These are phyloP conservation scores for Leccinum arenicola DNA, from an alignment of 768 basidiomycete species.

Conservation along the genomic window DNA sequence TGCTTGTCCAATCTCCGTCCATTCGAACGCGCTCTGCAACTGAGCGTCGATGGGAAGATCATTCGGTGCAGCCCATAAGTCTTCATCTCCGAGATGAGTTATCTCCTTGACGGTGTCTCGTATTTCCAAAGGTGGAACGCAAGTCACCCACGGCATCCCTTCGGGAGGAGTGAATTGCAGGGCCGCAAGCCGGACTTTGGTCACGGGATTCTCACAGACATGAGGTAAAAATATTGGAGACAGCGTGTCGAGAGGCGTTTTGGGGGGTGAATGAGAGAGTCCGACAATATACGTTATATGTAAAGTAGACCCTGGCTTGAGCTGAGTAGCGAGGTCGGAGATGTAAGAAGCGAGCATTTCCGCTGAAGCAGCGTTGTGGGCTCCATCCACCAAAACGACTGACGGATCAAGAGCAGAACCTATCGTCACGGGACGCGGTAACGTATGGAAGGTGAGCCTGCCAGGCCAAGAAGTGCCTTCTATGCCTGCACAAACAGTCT, in stretches of 20 bases:
- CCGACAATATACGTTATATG: slow-evolving; percentile 70
- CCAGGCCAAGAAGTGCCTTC: slow-evolving; percentile 71
- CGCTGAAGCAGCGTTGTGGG: slow-evolving; percentile 86
- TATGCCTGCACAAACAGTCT: slow-evolving; percentile 58
- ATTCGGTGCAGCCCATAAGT: slow-evolving; percentile 43
- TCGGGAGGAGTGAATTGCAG: slow-evolving; percentile 72
- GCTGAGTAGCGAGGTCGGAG: slow-evolving; percentile 32
- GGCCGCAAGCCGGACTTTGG: slow-evolving; percentile 50
- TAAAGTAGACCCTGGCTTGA: slow-evolving; percentile 26
- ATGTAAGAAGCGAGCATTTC: slow-evolving; percentile 61
- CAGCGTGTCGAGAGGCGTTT: slow-evolving; percentile 71
- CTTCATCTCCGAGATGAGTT: slow-evolving; percentile 36
- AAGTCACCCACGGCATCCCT: slow-evolving; percentile 92
- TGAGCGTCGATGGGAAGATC: slow-evolving; percentile 32
- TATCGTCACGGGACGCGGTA: slow-evolving; percentile 21
- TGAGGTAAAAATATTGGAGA: slow-evolving; percentile 55
- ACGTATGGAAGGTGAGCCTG: slow-evolving; percentile 66
- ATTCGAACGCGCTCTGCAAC: slow-evolving; percentile 50
- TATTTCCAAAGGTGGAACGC: slow-evolving; percentile 54
- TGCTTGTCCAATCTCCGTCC: slow-evolving; percentile 29
- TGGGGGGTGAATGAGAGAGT: slow-evolving; percentile 85
- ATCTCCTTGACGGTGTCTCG: slow-evolving; percentile 42
- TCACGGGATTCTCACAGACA: slow-evolving; percentile 23
- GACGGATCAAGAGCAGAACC: slow-evolving; percentile 22
- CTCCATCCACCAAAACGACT: slow-evolving; percentile 81